phyloP scores from a whole-genome alignment of 2,329 filamentous ascomycete species.

The Colletotrichum sp. region DNA sequence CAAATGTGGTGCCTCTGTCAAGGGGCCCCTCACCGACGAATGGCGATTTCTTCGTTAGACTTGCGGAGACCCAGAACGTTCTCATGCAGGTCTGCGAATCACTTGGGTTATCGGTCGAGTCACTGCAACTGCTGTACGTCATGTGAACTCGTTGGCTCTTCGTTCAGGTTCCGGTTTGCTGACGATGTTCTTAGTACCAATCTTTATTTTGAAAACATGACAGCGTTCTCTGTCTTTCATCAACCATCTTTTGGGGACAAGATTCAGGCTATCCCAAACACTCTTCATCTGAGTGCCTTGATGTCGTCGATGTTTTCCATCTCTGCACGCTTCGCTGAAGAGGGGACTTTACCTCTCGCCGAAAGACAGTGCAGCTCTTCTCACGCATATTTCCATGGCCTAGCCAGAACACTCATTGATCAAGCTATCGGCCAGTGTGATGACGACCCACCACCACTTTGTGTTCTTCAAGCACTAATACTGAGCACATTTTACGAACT shows the following conservation, averaged over 20 bases:
- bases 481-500: background rate
- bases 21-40: background rate
- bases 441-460: background rate
- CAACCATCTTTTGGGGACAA: background rate
- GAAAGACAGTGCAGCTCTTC: background rate
- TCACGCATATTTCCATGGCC: background rate
- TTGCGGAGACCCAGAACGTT: background rate
- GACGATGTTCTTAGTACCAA: background rate
- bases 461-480: background rate
- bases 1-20: background rate
- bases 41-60: background rate
- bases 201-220: background rate
- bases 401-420: background rate
- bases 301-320: background rate
- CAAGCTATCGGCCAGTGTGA: background rate
- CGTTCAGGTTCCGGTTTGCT: background rate
- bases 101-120: background rate
- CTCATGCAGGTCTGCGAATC: background rate
- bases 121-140: background rate
- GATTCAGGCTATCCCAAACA: background rate
- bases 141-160: background rate
- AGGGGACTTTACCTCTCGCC: background rate
- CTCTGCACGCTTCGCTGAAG: background rate
- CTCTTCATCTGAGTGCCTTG: background rate
- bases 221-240: background rate